Percentiles rank a stretch among this genome's conserved stretches.
These are phyloP conservation scores for Uronychia binucleata DNA, from an alignment of 73 alveolate genomes.

Conservation along the genomic window DNA sequence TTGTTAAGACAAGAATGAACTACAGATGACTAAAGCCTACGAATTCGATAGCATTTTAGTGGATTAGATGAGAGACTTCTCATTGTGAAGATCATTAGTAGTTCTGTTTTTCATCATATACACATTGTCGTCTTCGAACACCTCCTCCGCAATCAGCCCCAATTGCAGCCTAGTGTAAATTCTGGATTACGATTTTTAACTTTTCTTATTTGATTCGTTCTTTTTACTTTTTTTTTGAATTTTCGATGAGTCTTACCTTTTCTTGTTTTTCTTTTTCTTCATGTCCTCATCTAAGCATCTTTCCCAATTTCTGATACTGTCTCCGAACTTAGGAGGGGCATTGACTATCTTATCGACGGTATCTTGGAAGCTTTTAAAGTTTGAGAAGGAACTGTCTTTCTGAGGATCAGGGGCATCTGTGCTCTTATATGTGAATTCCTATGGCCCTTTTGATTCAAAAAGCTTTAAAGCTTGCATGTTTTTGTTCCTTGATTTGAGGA, in stretches of 20 bases:
- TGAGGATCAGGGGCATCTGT: not conserved
- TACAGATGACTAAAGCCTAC: too few relatives aligned
- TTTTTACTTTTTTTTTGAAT: not conserved
- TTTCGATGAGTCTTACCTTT: not conserved
- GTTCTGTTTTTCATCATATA: not conserved
- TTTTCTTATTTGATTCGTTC: not conserved
- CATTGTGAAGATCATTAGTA: not conserved
- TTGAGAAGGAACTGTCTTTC: not conserved
- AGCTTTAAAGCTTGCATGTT: not conserved
- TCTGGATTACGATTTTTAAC: not conserved
- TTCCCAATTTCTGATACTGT: slow-evolving; percentile 12
- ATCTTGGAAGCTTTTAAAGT: slow-evolving; percentile 3
- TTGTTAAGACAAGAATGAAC: too few relatives aligned
- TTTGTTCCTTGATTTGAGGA: not conserved
- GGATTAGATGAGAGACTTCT: not conserved
- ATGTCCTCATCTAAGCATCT: slow-evolving; percentile 4
- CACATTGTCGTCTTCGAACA: not conserved
- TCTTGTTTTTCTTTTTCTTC: not conserved
- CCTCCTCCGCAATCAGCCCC: not conserved
- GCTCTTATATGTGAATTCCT: not conserved
- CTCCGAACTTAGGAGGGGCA: slow-evolving; percentile 8
- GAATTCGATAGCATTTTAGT: not conserved
- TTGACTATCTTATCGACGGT: slow-evolving; percentile 1
- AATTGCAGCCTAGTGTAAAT: too few relatives aligned
- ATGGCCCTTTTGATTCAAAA: not conserved